These are phyloP conservation scores for Neurospora cerealis DNA, from an alignment of 495 filamentous ascomycete genomes.

Conservation along the genomic window DNA sequence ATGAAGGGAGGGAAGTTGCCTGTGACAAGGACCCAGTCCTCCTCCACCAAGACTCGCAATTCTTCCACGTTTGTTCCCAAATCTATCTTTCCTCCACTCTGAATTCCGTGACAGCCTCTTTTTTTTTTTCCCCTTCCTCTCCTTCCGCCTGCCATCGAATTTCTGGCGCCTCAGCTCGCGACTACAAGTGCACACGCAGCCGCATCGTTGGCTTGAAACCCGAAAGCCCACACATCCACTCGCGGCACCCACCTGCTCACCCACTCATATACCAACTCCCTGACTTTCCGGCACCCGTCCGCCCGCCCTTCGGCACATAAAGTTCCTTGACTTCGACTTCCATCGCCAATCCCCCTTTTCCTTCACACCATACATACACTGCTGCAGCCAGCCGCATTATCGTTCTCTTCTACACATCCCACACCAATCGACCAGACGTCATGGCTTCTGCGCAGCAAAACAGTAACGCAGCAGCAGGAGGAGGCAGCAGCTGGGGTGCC, in stretches of 20 bases:
- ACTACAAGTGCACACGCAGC: background rate
- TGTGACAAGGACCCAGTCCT: background rate
- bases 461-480: constrained; percentile 21
- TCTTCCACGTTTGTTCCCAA: background rate
- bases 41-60: background rate
- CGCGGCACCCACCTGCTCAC: background rate
- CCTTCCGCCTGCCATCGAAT: background rate
- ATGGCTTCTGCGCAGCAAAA: constrained; percentile 4
- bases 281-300: background rate
- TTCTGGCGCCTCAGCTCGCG: background rate
- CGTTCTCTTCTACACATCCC: background rate
- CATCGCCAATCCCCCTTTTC: background rate
- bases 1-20: background rate
- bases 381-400: background rate
- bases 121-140: background rate
- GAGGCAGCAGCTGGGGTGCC: constrained; percentile 35
- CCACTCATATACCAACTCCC: background rate
- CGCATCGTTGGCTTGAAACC: background rate
- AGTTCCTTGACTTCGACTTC: background rate
- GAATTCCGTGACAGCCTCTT: background rate
- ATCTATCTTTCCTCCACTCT: background rate
- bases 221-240: background rate
- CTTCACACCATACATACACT: background rate
- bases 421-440: background rate
- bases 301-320: background rate